Evolutionary conservation across 306 rosid genomes (phyloP).

Genomic region (Pachyrhizus erosus): DNA sequence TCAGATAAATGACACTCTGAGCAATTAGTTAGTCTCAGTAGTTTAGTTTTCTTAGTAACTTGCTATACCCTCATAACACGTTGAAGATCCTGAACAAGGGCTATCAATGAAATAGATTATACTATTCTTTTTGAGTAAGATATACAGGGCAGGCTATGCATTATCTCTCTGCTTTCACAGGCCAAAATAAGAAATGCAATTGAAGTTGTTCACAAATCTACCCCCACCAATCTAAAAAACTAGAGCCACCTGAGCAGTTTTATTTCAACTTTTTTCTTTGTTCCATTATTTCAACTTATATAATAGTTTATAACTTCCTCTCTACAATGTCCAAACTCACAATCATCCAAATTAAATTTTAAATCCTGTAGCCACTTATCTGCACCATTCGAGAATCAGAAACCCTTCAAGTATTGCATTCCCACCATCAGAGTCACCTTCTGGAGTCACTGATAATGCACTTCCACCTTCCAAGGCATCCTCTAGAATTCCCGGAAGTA

Average conservation of each 20-base stretch:
- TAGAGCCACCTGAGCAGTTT: background rate
- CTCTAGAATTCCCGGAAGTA: slow-evolving; percentile 29
- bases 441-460: slow-evolving; percentile 36
- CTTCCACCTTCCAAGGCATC: slow-evolving; percentile 52
- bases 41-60: background rate
- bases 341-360: background rate
- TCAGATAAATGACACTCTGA: background rate
- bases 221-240: background rate
- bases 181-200: slow-evolving; percentile 3
- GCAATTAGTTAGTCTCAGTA: background rate
- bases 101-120: background rate
- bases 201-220: background rate
- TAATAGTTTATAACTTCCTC: background rate
- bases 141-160: background rate
- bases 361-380: slow-evolving; percentile 46
- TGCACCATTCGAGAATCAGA: slow-evolving; percentile 41
- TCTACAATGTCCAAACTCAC: background rate
- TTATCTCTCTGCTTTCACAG: background rate
- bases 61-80: background rate
- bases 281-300: background rate
- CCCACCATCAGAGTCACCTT: slow-evolving; percentile 49
- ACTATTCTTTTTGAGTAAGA: background rate
- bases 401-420: slow-evolving; percentile 46
- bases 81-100: background rate
- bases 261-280: background rate